These are phyloP conservation scores for Fusarium abutilonis DNA, from an alignment of 2,329 filamentous ascomycete genomes.

Conservation along the genomic window DNA sequence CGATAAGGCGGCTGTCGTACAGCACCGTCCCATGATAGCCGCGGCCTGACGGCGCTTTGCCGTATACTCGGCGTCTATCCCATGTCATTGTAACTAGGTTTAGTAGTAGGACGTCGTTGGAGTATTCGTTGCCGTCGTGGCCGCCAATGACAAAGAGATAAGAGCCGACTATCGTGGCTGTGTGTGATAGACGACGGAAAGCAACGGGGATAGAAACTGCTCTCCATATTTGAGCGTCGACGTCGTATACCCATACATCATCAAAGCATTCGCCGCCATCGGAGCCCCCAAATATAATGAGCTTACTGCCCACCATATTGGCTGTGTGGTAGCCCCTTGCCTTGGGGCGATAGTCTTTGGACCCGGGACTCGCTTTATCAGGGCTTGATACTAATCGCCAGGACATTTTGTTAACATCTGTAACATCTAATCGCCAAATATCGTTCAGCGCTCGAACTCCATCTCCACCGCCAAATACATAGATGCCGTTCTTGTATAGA, in stretches of 20 bases:
- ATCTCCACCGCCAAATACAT: slow-evolving; percentile 77
- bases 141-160: slow-evolving; percentile 77
- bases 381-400: slow-evolving; percentile 71
- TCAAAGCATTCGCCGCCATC: slow-evolving; percentile 78
- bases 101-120: slow-evolving; percentile 72
- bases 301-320: slow-evolving; percentile 77
- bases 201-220: slow-evolving; percentile 67
- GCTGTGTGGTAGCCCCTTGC: slow-evolving; percentile 76
- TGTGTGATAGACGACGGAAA: slow-evolving; percentile 73
- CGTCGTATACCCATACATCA: slow-evolving; percentile 78
- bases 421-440: slow-evolving; percentile 76
- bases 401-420: slow-evolving; percentile 72
- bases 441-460: slow-evolving; percentile 76
- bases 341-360: slow-evolving; percentile 62
- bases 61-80: slow-evolving; percentile 73
- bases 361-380: slow-evolving; percentile 48
- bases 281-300: slow-evolving; percentile 76
- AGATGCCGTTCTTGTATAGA: slow-evolving; percentile 75
- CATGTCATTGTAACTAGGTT: slow-evolving; percentile 80
- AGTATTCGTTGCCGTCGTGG: slow-evolving; percentile 76
- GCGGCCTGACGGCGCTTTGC: slow-evolving; percentile 68
- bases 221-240: slow-evolving; percentile 69
- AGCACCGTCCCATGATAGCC: slow-evolving; percentile 74
- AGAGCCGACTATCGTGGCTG: slow-evolving; percentile 74
- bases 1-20: slow-evolving; percentile 70